Evolutionary conservation across 1,139 yeast genomes (phyloP).

Genomic region (Nakaseomyces kungkrabaensis): DNA sequence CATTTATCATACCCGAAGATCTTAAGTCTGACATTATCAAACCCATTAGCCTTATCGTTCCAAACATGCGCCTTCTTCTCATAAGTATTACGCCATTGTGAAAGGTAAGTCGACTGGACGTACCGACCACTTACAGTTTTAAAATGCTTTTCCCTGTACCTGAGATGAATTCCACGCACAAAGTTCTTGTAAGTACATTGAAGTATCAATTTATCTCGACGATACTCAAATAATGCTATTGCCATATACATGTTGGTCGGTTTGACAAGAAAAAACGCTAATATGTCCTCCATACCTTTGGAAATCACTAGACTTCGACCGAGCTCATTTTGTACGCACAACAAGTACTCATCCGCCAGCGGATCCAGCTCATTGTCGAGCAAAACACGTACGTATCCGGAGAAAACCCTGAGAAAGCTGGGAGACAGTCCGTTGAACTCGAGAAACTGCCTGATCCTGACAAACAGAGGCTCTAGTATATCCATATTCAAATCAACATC

Average conservation of each 20-base stretch:
- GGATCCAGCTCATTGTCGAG: slow-evolving; percentile 9
- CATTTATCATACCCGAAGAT: slow-evolving; percentile 3
- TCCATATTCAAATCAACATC: background rate
- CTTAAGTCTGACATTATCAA: background rate
- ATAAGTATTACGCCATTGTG: background rate
- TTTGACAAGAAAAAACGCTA: slow-evolving; percentile 8
- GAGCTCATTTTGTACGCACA: slow-evolving; percentile 10
- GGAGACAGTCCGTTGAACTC: slow-evolving; percentile 9
- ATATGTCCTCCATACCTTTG: slow-evolving; percentile 6
- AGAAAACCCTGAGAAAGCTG: slow-evolving; percentile 10
- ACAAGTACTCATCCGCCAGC: slow-evolving; percentile 9
- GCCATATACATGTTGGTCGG: slow-evolving; percentile 12
- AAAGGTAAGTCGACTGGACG: background rate
- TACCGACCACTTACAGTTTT: background rate
- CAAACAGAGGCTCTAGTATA: background rate
- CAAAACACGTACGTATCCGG: slow-evolving; percentile 7
- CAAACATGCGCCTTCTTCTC: background rate
- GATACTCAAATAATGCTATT: slow-evolving; percentile 10
- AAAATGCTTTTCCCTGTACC: background rate
- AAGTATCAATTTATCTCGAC: background rate
- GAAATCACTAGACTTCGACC: slow-evolving; percentile 9
- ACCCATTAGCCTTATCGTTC: background rate
- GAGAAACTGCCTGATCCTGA: slow-evolving; percentile 4
- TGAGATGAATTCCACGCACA: background rate
- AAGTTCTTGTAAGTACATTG: background rate